Evolutionary conservation across 2,329 filamentous ascomycete species (phyloP).

Genomic region (Claviceps sp.): DNA sequence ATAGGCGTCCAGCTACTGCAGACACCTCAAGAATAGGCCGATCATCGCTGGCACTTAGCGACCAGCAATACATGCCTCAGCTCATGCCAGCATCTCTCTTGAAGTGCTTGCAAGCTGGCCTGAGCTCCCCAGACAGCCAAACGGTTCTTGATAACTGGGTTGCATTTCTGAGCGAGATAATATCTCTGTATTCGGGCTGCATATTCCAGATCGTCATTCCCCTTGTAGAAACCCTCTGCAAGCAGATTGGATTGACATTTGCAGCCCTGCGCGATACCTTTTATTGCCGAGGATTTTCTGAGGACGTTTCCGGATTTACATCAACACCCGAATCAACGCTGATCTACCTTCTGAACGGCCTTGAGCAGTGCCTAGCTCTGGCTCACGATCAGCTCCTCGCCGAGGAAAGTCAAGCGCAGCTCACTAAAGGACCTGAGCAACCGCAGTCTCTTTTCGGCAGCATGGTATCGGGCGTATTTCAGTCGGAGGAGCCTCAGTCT

Average conservation of each 20-base stretch:
- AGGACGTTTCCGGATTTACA: constrained; percentile 3
- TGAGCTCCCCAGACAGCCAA: constrained; percentile 61
- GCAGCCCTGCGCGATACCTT: constrained; percentile 55
- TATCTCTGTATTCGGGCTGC: constrained; percentile 70
- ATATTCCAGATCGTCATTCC: constrained; percentile 88
- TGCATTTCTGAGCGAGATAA: constrained; percentile 64
- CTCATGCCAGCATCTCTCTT: constrained; percentile 58
- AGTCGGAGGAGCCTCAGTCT: constrained; percentile 61
- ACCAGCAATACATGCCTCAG: constrained; percentile 11
- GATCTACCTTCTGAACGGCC: constrained; percentile 77
- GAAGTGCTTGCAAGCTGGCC: constrained; percentile 70
- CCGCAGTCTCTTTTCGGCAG: constrained; percentile 84
- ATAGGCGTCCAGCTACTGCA: constrained; percentile 30
- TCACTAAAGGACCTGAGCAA: constrained; percentile 67
- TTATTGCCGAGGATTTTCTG: constrained; percentile 12
- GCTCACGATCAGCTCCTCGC: constrained; percentile 70
- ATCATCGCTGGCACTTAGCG: constrained; percentile 22
- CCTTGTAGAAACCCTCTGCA: constrained; percentile 78
- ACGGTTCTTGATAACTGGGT: constrained; percentile 86
- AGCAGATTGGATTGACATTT: constrained; percentile 62
- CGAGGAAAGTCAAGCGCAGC: constrained; percentile 58
- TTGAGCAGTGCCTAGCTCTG: constrained; percentile 79
- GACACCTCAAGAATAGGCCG: constrained; percentile 29
- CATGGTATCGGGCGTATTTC: constrained; percentile 85
- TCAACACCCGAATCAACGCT: constrained; percentile 53